These are phyloP conservation scores for Rhynchosporium secalis DNA, from an alignment of 2,329 filamentous ascomycete species.

Conservation along the genomic window DNA sequence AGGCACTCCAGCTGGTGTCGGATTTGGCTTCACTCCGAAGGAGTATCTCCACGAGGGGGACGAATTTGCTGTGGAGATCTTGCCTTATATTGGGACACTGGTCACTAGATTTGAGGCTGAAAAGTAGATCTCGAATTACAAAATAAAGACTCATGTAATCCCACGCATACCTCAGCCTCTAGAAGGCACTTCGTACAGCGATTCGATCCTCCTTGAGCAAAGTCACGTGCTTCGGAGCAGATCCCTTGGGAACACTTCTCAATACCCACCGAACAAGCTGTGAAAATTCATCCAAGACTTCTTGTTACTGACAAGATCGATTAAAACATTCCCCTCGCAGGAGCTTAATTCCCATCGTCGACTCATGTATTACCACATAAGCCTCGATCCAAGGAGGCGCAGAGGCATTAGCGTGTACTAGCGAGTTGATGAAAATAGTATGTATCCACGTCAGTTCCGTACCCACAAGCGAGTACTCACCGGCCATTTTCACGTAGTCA, in stretches of 20 bases:
- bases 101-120: constrained; percentile 44
- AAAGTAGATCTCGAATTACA: constrained; percentile 35
- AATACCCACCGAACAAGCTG: neutral
- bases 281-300: neutral
- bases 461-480: neutral
- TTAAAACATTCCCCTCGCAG: neutral
- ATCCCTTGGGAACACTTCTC: neutral
- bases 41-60: constrained; percentile 48
- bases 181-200: no score
- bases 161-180: no score
- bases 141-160: neutral
- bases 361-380: neutral
- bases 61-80: constrained; percentile 50
- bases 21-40: constrained; percentile 39
- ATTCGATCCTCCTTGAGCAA: no score
- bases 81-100: constrained; percentile 50
- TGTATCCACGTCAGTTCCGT: neutral
- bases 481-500: neutral
- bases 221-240: no score
- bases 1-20: constrained; percentile 46
- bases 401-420: constrained; percentile 6
- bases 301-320: neutral
- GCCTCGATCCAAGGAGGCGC: constrained; percentile 8
- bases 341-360: neutral
- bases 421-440: constrained; percentile 4